phyloP scores from a whole-genome alignment of 257 asterid genomes.

The Jacaranda copaia region DNA sequence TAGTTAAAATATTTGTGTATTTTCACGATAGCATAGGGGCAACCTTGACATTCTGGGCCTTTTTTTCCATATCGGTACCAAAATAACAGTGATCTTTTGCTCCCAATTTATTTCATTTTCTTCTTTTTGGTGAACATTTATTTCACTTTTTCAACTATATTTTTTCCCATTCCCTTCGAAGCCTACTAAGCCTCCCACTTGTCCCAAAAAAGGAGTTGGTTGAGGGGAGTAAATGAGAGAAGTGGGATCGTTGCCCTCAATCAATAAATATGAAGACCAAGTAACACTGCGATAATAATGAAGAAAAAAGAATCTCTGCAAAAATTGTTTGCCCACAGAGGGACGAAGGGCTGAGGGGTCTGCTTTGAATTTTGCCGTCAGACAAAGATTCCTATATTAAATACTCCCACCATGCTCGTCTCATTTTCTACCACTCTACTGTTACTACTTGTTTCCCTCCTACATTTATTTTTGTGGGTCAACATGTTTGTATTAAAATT shows the following conservation, averaged over 20 bases:
- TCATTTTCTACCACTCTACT: conserved; percentile 30
- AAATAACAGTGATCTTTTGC: not conserved
- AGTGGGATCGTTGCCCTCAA: conserved; percentile 16
- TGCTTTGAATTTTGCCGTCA: conserved; percentile 37
- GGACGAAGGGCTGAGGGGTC: not conserved
- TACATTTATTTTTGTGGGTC: conserved; percentile 29
- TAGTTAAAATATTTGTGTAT: too few species aligned
- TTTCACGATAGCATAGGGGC: too few species aligned
- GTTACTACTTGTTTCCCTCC: conserved; percentile 29
- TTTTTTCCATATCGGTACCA: too few species aligned
- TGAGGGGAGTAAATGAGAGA: conserved; percentile 41
- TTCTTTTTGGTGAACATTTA: conserved; percentile 19
- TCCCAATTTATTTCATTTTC: not conserved
- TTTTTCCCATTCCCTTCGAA: not conserved
- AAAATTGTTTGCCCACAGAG: conserved; percentile 24
- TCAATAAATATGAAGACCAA: conserved; percentile 30
- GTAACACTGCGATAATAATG: conserved; percentile 30
- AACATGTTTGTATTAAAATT: not conserved
- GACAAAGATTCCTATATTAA: conserved; percentile 53
- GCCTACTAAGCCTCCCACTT: not conserved
- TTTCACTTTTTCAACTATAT: not conserved
- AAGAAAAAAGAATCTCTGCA: conserved; percentile 42
- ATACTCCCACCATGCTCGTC: conserved; percentile 4
- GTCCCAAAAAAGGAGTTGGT: conserved; percentile 34
- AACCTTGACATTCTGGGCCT: too few species aligned